phyloP scores from a whole-genome alignment of 257 asterid species.

The Solanum arcanum region DNA sequence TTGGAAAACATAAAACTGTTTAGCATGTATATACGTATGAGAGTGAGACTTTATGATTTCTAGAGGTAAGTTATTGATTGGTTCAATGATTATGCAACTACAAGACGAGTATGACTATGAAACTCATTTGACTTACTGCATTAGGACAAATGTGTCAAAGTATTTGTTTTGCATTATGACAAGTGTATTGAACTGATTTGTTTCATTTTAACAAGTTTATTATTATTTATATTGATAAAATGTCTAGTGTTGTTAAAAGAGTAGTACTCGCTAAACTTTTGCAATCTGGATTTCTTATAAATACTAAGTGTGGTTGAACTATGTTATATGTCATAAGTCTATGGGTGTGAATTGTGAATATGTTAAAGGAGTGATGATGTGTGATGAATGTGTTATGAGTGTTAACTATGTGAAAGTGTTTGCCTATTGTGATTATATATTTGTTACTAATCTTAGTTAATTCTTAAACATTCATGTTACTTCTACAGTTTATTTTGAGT shows the following conservation, averaged over 20 bases:
- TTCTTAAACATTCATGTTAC: not conserved
- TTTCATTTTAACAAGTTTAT: not conserved
- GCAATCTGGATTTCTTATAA: not conserved
- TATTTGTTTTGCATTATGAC: not conserved
- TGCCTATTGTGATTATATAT: not conserved
- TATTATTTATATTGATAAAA: not conserved
- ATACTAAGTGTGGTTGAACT: not conserved
- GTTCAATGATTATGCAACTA: not conserved
- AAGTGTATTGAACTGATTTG: not conserved
- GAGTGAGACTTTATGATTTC: not conserved
- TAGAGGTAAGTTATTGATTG: not conserved
- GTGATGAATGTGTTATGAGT: not conserved
- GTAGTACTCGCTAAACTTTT: not conserved
- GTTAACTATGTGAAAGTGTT: too few relatives aligned
- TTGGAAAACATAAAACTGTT: too few relatives aligned
- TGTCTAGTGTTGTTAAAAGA: not conserved
- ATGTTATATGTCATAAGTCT: not conserved
- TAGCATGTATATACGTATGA: too few relatives aligned
- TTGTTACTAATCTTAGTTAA: too few relatives aligned
- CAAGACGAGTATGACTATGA: not conserved
- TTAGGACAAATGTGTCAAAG: not conserved
- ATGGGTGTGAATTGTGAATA: not conserved
- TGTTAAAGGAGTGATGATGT: not conserved
- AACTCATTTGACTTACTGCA: not conserved
- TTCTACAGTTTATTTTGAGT: not conserved